Conservation (phyloP, 331 rosid genomes). For the Phaseolus coccineus region DNA sequence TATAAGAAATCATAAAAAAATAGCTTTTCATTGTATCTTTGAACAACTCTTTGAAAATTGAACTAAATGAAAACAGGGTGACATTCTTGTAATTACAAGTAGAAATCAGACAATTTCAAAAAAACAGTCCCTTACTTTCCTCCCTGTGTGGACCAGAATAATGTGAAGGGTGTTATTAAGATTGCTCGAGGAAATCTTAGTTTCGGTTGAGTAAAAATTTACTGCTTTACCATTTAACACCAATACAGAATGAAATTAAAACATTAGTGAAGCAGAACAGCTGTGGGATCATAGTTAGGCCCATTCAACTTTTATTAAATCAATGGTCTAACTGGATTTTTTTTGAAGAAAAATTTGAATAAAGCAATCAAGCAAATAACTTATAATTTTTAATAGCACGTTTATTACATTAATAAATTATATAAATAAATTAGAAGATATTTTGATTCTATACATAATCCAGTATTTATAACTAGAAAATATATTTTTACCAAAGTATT, state of each 20-base stretch:
- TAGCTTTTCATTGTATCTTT: no score
- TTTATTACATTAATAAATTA: not conserved
- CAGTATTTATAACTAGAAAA: not conserved
- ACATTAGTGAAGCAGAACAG: not conserved
- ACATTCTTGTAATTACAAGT: not conserved
- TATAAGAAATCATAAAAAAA: not conserved
- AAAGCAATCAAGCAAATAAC: not conserved
- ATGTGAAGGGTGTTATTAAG: not conserved
- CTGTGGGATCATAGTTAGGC: no score
- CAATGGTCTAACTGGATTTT: no score
- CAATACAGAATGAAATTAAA: not conserved
- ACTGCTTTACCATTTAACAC: not conserved
- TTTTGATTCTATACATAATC: not conserved
- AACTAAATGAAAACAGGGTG: not conserved
- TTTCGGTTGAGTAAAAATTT: not conserved
- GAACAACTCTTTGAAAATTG: not conserved
- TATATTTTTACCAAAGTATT: not conserved
- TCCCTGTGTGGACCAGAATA: not conserved
- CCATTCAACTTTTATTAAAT: no score
- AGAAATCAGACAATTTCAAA: no score
- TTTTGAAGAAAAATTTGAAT: no score
- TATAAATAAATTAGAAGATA: not conserved
- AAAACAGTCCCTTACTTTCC: no score
- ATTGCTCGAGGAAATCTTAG: not conserved
- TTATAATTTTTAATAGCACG: not conserved